Evolutionary conservation across 176 grass and related monocot species (phyloP).

Genomic region (Poa pratensis): DNA sequence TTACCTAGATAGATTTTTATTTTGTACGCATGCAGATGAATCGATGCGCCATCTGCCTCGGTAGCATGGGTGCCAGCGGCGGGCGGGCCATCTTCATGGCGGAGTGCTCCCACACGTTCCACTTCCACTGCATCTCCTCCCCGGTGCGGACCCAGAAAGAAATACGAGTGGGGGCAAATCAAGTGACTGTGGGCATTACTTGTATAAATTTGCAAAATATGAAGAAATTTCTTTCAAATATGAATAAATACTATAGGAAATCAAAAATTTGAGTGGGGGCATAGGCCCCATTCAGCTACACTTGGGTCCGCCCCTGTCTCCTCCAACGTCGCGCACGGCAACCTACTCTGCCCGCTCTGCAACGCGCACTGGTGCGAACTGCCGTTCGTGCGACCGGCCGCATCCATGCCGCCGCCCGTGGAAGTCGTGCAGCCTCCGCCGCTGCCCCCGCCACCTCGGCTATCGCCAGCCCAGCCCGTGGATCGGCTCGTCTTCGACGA

Average conservation of each 20-base stretch:
- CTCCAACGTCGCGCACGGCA: neutral
- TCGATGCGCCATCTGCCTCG: constrained; percentile 49
- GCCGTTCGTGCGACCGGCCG: constrained; percentile 4
- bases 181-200: too few relatives aligned
- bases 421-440: neutral
- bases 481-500: constrained; percentile 4
- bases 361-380: constrained; percentile 38
- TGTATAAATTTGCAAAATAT: too few relatives aligned
- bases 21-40: neutral
- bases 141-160: too few relatives aligned
- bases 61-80: constrained; percentile 15
- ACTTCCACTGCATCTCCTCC: constrained; percentile 53
- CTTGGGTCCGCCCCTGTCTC: too few relatives aligned
- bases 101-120: constrained; percentile 64
- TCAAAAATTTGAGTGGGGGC: too few relatives aligned
- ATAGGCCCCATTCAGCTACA: too few relatives aligned
- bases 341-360: constrained; percentile 56
- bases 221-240: too few relatives aligned
- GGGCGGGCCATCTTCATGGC: constrained; percentile 49
- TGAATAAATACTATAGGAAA: too few relatives aligned
- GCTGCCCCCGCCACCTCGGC: too few relatives aligned
- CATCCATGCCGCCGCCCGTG: neutral
- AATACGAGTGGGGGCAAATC: too few relatives aligned
- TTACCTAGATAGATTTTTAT: neutral
- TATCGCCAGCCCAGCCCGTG: neutral